phyloP scores from a whole-genome alignment of 139 green algal species.

The Picocystis salinarum region DNA sequence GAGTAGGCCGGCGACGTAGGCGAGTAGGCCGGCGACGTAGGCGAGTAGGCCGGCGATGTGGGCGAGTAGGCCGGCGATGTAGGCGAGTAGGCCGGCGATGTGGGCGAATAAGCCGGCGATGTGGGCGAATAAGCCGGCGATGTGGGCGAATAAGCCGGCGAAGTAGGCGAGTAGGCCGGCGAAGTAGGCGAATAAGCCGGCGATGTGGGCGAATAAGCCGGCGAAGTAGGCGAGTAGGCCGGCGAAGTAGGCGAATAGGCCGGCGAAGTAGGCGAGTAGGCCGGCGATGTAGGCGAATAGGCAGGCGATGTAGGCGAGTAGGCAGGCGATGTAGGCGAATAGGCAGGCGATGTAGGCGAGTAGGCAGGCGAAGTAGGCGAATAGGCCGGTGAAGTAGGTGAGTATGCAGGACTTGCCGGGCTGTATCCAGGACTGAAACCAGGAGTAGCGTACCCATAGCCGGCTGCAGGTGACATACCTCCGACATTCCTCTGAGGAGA shows the following conservation, averaged over 20 bases:
- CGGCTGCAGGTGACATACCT: constrained; percentile 38
- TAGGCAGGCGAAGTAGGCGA: constrained; percentile 30
- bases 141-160: constrained; percentile 5
- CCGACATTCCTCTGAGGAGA: background rate
- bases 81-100: constrained; percentile 2
- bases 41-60: constrained; percentile 4
- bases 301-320: constrained; percentile 42
- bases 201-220: constrained; percentile 12
- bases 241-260: background rate
- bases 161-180: constrained; percentile 13
- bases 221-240: constrained; percentile 3
- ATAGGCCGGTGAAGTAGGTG: constrained; percentile 42
- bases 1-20: constrained; percentile 2
- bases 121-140: constrained; percentile 7
- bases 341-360: constrained; percentile 33
- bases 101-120: constrained; percentile 5
- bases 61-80: constrained; percentile 3
- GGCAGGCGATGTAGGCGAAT: constrained; percentile 23
- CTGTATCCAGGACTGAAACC: constrained; percentile 20
- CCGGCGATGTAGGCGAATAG: constrained; percentile 43
- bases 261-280: constrained; percentile 3
- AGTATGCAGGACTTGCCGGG: constrained; percentile 28
- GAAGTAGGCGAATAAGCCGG: constrained; percentile 5
- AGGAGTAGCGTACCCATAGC: constrained; percentile 1
- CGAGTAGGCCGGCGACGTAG: constrained; percentile 2